These are phyloP conservation scores for Aegilops sharonensis DNA, from an alignment of 176 grass and related monocot genomes.

Conservation along the genomic window DNA sequence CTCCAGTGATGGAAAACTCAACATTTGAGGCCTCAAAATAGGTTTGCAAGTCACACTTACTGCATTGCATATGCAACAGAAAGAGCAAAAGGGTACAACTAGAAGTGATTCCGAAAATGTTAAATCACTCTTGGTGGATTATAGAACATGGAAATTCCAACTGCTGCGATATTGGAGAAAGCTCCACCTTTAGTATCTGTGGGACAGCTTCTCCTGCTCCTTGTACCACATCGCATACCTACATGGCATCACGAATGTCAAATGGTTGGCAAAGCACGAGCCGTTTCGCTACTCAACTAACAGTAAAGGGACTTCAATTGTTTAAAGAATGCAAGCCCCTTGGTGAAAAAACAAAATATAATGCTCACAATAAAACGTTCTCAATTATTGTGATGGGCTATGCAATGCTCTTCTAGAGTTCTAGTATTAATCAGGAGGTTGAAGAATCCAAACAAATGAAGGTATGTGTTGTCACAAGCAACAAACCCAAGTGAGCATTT, in stretches of 20 bases:
- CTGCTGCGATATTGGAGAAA: background rate
- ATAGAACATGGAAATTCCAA: constrained; percentile 18
- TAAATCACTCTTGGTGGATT: constrained; percentile 29
- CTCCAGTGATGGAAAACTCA: constrained; percentile 13
- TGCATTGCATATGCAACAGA: constrained; percentile 30
- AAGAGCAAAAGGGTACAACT: constrained; percentile 9
- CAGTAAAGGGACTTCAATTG: background rate
- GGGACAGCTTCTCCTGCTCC: constrained; percentile 90
- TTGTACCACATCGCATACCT: constrained; percentile 86
- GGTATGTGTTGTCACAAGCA: background rate
- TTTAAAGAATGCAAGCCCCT: background rate
- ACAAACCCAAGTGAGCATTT: background rate
- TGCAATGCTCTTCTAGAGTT: background rate
- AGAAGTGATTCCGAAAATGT: constrained; percentile 34
- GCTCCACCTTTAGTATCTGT: constrained; percentile 59
- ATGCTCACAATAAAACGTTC: background rate
- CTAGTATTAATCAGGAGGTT: background rate
- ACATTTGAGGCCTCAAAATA: constrained; percentile 21
- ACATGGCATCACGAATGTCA: constrained; percentile 17
- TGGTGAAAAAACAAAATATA: background rate
- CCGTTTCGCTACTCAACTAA: background rate
- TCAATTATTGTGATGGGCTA: no score
- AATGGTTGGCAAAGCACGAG: background rate
- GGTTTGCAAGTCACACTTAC: constrained; percentile 31
- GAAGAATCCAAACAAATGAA: background rate